phyloP scores from a whole-genome alignment of 768 basidiomycete species.

The Boletus rufocinnamomeus region DNA sequence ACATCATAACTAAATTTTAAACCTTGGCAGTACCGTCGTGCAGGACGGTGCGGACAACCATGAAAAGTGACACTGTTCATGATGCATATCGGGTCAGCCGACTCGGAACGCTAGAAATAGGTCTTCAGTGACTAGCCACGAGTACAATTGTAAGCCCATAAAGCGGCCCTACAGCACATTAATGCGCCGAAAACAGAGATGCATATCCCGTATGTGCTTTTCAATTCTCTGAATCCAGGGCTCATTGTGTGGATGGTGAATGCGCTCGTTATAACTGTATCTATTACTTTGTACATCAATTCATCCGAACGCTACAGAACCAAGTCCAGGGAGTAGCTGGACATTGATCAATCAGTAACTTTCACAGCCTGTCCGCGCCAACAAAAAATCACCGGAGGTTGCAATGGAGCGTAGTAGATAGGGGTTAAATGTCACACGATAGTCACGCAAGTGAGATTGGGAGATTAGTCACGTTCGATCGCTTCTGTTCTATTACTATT shows the following conservation, averaged over 20 bases:
- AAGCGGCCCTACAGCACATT: too few relatives aligned
- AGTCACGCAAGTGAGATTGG: slow-evolving; percentile 8
- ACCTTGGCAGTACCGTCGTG: background rate
- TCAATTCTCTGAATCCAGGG: background rate
- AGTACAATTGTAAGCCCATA: too few relatives aligned
- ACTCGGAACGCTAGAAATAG: background rate
- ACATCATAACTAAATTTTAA: background rate
- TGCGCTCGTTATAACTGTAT: background rate
- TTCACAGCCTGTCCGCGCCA: background rate
- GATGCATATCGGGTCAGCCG: background rate
- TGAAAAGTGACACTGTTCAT: background rate
- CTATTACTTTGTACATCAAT: background rate
- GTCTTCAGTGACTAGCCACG: too few relatives aligned
- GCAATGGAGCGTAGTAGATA: background rate
- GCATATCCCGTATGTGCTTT: background rate
- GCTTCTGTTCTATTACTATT: slow-evolving; percentile 2
- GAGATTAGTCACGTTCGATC: slow-evolving; percentile 16
- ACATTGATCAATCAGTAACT: background rate
- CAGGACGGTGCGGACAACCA: background rate
- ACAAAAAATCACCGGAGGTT: too few relatives aligned
- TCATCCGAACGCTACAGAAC: background rate
- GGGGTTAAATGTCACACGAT: slow-evolving; percentile 13
- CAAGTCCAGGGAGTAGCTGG: background rate
- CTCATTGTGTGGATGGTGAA: background rate
- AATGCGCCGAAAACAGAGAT: background rate